phyloP scores from a whole-genome alignment of 495 filamentous ascomycete species.

The Penicillium crystallinum region DNA sequence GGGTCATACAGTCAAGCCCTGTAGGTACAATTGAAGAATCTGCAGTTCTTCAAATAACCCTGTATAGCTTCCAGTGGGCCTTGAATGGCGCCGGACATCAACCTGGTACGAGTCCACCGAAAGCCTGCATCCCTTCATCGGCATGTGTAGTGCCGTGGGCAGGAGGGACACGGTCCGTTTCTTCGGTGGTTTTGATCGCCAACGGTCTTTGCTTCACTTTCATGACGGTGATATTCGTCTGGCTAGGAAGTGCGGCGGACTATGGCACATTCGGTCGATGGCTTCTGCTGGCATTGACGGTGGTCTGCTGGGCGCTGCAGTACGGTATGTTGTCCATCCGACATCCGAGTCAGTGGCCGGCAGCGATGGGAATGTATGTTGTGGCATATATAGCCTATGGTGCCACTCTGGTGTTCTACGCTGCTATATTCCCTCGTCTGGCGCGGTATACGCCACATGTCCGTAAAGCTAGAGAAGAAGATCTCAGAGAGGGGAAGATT shows the following conservation, averaged over 20 bases:
- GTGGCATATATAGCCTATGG: constrained; percentile 46
- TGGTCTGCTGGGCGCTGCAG: constrained; percentile 46
- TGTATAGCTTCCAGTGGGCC: constrained; percentile 41
- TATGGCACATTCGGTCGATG: constrained; percentile 48
- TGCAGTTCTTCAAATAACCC: not conserved
- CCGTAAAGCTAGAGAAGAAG: constrained; percentile 42
- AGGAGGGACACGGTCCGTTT: constrained; percentile 37
- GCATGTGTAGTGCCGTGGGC: constrained; percentile 46
- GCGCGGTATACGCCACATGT: constrained; percentile 46
- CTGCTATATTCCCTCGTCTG: constrained; percentile 44
- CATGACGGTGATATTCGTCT: constrained; percentile 47
- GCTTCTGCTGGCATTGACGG: constrained; percentile 42
- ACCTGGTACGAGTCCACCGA: constrained; percentile 34
- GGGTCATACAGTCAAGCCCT: constrained; percentile 44
- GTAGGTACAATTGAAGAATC: constrained; percentile 14
- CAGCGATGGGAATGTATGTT: constrained; percentile 46
- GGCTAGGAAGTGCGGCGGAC: constrained; percentile 46
- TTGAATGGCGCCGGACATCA: constrained; percentile 41
- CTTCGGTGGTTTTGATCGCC: constrained; percentile 44
- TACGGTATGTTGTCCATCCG: constrained; percentile 44
- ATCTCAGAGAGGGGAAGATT: constrained; percentile 40
- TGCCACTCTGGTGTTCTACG: constrained; percentile 45
- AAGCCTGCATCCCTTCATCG: constrained; percentile 37
- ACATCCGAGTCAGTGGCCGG: constrained; percentile 42
- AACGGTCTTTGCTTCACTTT: constrained; percentile 48